Percentiles rank a stretch among this genome's conserved stretches.
Evolutionary conservation across 148 eudicot genomes (phyloP).

Genomic region (Chenopodium suecicum): DNA sequence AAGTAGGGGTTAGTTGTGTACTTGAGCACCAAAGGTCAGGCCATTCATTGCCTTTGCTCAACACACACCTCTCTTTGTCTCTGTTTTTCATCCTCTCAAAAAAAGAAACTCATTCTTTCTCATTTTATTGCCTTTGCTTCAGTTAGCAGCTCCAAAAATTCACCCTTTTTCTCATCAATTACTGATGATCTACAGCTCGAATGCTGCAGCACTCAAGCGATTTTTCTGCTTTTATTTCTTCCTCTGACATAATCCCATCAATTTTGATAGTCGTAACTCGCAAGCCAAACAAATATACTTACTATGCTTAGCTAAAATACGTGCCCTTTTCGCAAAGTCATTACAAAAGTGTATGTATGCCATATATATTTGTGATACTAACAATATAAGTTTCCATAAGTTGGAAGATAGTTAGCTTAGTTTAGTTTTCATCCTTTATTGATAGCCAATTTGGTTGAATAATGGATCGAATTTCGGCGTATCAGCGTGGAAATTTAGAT

Average conservation of each 20-base stretch:
- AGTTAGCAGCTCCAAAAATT: background rate
- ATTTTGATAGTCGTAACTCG: background rate
- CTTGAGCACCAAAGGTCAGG: background rate
- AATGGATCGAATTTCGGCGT: constrained; percentile 25
- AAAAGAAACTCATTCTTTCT: background rate
- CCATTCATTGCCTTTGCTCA: constrained; percentile 6
- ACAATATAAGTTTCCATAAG: background rate
- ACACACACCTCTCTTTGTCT: background rate
- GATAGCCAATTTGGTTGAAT: background rate
- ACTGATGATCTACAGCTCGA: background rate
- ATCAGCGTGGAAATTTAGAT: constrained; percentile 14
- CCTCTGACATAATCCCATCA: constrained; percentile 16
- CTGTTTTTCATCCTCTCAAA: background rate
- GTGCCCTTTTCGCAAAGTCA: constrained; percentile 20
- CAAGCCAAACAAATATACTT: background rate
- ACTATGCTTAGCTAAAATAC: background rate
- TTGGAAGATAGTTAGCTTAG: background rate
- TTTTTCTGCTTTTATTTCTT: background rate
- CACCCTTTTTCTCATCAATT: background rate
- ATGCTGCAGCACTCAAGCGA: background rate
- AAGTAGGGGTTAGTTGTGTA: background rate
- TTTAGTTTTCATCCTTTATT: background rate
- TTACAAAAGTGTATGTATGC: background rate
- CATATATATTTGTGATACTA: background rate
- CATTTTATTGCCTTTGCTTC: constrained; percentile 7